These are phyloP conservation scores for Cercospora sojina DNA, from an alignment of 2,329 filamentous ascomycete species.

Conservation along the genomic window DNA sequence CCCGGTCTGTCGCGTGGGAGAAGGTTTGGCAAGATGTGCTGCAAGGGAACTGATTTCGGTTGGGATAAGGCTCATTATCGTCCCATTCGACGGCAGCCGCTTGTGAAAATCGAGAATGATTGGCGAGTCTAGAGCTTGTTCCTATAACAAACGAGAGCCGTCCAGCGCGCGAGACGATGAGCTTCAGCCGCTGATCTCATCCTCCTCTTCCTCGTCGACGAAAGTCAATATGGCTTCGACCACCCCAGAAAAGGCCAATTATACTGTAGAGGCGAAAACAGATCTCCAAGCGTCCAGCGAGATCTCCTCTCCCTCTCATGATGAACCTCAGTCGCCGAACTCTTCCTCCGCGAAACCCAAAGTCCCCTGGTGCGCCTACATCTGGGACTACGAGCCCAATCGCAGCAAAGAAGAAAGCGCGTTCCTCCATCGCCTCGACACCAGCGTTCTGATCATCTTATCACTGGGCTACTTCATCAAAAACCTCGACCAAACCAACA, in stretches of 20 bases:
- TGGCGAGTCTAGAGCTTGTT: not conserved
- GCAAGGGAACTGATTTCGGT: not conserved
- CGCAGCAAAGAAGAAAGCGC: constrained; percentile 26
- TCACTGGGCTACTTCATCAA: constrained; percentile 54
- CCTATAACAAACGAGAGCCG: not conserved
- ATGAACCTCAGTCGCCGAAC: not conserved
- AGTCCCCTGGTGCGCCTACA: constrained; percentile 38
- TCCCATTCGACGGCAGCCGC: not conserved
- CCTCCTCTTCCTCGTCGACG: not conserved
- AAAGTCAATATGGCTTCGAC: not conserved
- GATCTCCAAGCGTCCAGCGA: constrained; percentile 4
- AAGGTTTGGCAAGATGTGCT: not conserved
- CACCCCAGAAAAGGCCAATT: not conserved
- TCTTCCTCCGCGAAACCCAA: constrained; percentile 4
- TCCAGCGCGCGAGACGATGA: not conserved
- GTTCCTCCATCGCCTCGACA: constrained; percentile 41
- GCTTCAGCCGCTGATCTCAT: not conserved
- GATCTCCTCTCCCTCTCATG: not conserved
- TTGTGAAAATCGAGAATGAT: not conserved
- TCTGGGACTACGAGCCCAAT: constrained; percentile 54
- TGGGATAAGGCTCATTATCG: not conserved
- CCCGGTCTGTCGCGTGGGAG: not conserved
- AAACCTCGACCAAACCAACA: constrained; percentile 42
- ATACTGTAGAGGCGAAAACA: not conserved
- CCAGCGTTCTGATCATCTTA: constrained; percentile 51